Percentiles rank a stretch among this genome's conserved stretches.
phyloP scores from a whole-genome alignment of 371 early-diverging fungal species.

The Blakeslea trispora region DNA sequence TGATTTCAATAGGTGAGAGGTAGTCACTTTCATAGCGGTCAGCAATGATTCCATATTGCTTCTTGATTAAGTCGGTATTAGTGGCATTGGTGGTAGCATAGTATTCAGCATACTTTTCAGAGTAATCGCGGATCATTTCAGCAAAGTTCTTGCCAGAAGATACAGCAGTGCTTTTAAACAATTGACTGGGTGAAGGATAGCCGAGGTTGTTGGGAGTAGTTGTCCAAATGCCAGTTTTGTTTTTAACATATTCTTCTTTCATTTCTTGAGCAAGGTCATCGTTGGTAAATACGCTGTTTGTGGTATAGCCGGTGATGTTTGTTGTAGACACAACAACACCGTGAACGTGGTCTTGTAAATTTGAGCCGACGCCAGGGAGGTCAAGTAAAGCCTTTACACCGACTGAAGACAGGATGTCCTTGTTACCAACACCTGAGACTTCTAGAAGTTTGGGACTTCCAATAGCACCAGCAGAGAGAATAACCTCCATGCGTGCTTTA shows the following conservation, averaged over 20 bases:
- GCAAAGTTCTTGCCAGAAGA: constrained; percentile 13
- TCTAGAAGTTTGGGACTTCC: constrained; percentile 23
- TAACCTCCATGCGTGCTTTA: constrained; percentile 24
- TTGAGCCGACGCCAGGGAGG: constrained; percentile 37
- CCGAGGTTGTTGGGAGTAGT: constrained; percentile 20
- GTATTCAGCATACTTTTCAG: constrained; percentile 9
- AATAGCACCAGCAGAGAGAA: constrained; percentile 24
- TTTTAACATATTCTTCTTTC: constrained; percentile 2
- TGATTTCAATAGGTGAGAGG: constrained; percentile 21
- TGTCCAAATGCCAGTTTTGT: constrained; percentile 20
- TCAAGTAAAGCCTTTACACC: constrained; percentile 15
- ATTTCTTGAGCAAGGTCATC: constrained; percentile 9
- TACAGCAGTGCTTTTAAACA: constrained; percentile 9
- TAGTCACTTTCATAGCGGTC: constrained; percentile 16
- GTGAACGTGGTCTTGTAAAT: constrained; percentile 38
- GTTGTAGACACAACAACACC: constrained; percentile 17
- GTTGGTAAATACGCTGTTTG: constrained; percentile 17
- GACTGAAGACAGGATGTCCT: constrained; percentile 9
- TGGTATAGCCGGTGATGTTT: constrained; percentile 17
- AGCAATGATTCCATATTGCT: constrained; percentile 18
- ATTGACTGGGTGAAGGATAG: constrained; percentile 13
- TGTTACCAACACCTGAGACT: constrained; percentile 22
- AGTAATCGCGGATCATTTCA: constrained; percentile 8
- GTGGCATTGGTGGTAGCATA: constrained; percentile 15
- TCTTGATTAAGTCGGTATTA: constrained; percentile 10